Percentiles rank a stretch among this genome's conserved stretches.
These are phyloP conservation scores for Sporothrix variecibatus DNA, from an alignment of 2,329 filamentous ascomycete species.

Conservation along the genomic window DNA sequence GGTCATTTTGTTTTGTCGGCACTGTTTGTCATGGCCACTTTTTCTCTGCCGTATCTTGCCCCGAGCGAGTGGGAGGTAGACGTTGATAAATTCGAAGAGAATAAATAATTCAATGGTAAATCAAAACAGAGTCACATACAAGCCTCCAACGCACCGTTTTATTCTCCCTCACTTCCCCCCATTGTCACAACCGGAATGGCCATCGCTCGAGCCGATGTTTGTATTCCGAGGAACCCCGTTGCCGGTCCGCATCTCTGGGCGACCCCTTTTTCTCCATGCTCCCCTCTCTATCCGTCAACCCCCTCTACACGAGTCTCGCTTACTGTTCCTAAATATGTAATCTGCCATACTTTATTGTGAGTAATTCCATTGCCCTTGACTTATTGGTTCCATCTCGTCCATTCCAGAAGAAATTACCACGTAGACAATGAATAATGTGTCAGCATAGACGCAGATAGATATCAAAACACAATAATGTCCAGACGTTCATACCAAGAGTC, in stretches of 20 bases:
- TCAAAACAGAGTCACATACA: neutral
- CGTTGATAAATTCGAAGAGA: neutral
- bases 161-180: neutral
- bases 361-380: neutral
- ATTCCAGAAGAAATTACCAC: neutral
- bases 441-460: neutral
- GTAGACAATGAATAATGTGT: neutral
- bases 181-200: neutral
- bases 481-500: neutral
- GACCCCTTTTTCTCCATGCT: neutral
- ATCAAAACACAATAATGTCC: neutral
- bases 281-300: neutral
- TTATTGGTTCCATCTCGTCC: neutral
- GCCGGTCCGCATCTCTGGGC: neutral
- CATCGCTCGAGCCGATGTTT: neutral
- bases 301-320: neutral
- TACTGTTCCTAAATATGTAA: neutral
- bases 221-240: neutral
- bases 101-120: neutral
- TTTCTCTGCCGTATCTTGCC: neutral
- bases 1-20: neutral
- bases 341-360: neutral
- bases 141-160: neutral
- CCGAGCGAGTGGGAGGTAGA: neutral
- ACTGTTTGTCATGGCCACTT: neutral